phyloP scores from a whole-genome alignment of 163 green algal species.

The Prototheca cutis region DNA sequence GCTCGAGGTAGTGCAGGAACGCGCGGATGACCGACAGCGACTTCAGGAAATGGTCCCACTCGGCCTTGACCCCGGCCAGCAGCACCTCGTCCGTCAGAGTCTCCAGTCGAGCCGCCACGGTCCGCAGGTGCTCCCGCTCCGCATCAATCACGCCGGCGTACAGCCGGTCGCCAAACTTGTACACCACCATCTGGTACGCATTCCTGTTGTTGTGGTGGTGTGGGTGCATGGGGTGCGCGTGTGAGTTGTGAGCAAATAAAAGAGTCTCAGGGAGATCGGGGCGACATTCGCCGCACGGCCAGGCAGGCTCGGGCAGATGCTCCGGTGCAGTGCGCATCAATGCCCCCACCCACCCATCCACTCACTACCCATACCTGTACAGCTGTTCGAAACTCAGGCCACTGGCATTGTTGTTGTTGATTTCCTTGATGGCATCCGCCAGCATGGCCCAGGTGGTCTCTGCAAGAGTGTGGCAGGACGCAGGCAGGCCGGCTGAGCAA shows the following conservation, averaged over 20 bases:
- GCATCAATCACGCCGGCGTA: constrained; percentile 81
- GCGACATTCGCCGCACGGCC: not conserved
- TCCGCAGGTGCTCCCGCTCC: constrained; percentile 63
- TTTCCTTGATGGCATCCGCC: constrained; percentile 88
- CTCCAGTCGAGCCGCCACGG: constrained; percentile 67
- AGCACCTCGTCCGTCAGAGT: constrained; percentile 62
- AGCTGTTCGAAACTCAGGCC: constrained; percentile 97
- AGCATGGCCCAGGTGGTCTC: constrained; percentile 89
- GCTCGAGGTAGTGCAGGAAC: constrained; percentile 99
- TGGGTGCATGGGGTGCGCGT: not conserved
- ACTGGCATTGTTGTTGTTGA: constrained; percentile 92
- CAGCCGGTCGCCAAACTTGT: constrained; percentile 88
- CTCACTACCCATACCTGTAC: constrained; percentile 62
- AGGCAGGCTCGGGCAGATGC: too few relatives aligned
- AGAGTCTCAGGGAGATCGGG: too few relatives aligned
- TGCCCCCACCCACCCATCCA: not conserved
- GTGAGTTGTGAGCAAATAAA: too few relatives aligned
- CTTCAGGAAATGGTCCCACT: constrained; percentile 91
- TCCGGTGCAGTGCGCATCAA: not conserved
- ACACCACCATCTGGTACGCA: constrained; percentile 98
- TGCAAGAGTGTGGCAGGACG: too few relatives aligned
- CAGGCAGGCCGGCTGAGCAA: not conserved
- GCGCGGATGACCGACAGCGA: constrained; percentile 93
- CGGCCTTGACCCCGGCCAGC: constrained; percentile 67
- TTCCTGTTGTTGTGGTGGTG: constrained; percentile 70